phyloP scores from a whole-genome alignment of 148 eudicot species.

The Cornus controversa region DNA sequence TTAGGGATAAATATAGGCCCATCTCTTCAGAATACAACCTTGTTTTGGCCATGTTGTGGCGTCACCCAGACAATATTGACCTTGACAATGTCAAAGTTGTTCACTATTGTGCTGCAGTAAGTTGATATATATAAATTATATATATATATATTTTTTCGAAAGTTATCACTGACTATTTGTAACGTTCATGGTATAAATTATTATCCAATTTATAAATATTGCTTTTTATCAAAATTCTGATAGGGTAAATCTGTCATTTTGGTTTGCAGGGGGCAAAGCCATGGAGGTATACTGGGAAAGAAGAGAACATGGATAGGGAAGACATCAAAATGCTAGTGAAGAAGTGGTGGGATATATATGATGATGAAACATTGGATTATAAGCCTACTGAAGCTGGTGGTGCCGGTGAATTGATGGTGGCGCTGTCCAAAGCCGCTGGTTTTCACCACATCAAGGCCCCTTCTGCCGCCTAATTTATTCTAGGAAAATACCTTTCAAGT shows the following conservation, averaged over 20 bases:
- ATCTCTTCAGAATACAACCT: constrained; percentile 31
- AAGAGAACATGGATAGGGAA: constrained; percentile 47
- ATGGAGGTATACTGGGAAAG: constrained; percentile 49
- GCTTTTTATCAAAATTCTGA: not conserved
- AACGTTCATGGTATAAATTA: too few relatives aligned
- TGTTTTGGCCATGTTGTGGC: constrained; percentile 40
- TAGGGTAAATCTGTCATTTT: not conserved
- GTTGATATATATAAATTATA: constrained; percentile 1
- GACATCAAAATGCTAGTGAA: constrained; percentile 44
- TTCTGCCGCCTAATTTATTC: constrained; percentile 31
- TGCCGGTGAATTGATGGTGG: not conserved
- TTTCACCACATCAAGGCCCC: constrained; percentile 32
- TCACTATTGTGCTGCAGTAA: constrained; percentile 38
- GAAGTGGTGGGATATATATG: constrained; percentile 42
- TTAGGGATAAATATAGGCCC: constrained; percentile 30
- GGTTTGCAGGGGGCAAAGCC: constrained; percentile 40
- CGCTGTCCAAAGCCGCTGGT: constrained; percentile 28
- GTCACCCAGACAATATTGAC: constrained; percentile 32
- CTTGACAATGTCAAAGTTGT: constrained; percentile 32
- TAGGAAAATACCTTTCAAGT: not conserved
- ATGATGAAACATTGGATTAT: constrained; percentile 38
- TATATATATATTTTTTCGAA: too few relatives aligned
- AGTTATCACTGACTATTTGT: too few relatives aligned
- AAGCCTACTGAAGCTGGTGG: not conserved
- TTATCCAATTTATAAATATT: not conserved